Conservation (phyloP, 768 basidiomycete genomes). For the Pleurotus citrinopileatus region DNA sequence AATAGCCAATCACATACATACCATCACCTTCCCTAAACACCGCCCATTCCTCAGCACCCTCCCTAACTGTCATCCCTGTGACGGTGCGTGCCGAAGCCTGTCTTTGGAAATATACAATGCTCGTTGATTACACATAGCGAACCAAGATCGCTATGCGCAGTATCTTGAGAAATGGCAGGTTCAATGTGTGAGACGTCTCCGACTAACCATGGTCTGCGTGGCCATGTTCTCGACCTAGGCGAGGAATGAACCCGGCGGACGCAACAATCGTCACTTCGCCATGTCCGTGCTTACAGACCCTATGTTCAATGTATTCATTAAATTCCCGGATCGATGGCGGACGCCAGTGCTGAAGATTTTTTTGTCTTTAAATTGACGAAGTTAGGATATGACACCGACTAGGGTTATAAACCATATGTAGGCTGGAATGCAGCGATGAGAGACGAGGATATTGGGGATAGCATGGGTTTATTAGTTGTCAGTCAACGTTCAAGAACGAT, state of each 20-base stretch:
- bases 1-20: constrained; percentile 67
- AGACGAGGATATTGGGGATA: not conserved
- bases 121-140: constrained; percentile 89
- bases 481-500: too few species aligned
- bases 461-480: too few species aligned
- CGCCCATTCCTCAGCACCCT: constrained; percentile 33
- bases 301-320: not conserved
- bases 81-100: constrained; percentile 84
- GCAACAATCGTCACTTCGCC: not conserved
- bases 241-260: constrained; percentile 41
- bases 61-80: constrained; percentile 68
- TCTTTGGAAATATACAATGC: constrained; percentile 71
- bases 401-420: not conserved
- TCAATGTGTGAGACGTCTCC: constrained; percentile 88
- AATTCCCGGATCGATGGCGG: not conserved
- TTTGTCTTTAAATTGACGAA: too few species aligned
- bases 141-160: constrained; percentile 59
- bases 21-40: constrained; percentile 87
- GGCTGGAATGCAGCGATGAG: constrained; percentile 3
- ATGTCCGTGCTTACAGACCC: not conserved
- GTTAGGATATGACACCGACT: not conserved
- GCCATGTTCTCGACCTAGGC: constrained; percentile 63
- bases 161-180: constrained; percentile 41
- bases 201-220: constrained; percentile 83
- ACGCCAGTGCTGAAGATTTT: constrained; percentile 10